A percentile compares a stretch with the other conserved stretches of the same genome.
Evolutionary conservation across 2,329 filamentous ascomycete genomes (phyloP).

Genomic region (Ophiocordyceps sinensis): DNA sequence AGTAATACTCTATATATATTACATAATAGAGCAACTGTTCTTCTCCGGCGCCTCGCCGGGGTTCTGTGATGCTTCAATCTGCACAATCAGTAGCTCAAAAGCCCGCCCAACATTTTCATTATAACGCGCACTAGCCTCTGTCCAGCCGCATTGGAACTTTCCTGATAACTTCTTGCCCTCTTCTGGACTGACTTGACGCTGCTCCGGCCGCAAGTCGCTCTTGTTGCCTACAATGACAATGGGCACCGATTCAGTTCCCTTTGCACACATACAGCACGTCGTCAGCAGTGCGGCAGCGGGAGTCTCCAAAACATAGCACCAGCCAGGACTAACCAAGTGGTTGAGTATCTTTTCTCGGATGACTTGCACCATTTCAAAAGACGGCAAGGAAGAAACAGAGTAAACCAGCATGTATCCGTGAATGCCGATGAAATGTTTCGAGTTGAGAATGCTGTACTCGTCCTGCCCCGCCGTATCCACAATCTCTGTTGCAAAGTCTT

Average conservation of each 20-base stretch:
- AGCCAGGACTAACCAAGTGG: conserved; percentile 72
- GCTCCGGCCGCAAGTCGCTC: conserved; percentile 81
- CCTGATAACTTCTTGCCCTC: conserved; percentile 75
- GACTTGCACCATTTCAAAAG: conserved; percentile 93
- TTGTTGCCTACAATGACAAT: conserved; percentile 96
- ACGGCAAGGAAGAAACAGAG: conserved; percentile 85
- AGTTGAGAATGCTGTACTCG: conserved; percentile 97
- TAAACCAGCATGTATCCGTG: conserved; percentile 98
- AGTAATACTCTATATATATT: conserved; percentile 11
- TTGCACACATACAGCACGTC: neutral
- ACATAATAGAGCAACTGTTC: conserved; percentile 81
- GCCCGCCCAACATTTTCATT: conserved; percentile 87
- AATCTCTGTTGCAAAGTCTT: conserved; percentile 92
- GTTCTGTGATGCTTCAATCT: conserved; percentile 91
- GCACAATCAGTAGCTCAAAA: conserved; percentile 85
- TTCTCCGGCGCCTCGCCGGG: conserved; percentile 69
- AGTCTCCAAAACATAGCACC: no score
- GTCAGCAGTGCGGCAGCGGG: no score
- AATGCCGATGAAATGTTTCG: conserved; percentile 97
- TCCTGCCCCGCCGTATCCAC: conserved; percentile 98
- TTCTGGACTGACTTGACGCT: conserved; percentile 77
- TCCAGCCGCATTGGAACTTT: conserved; percentile 85
- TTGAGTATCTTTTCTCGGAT: conserved; percentile 96
- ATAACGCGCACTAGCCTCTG: conserved; percentile 85
- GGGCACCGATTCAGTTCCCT: conserved; percentile 87